These are phyloP conservation scores for Rhodotorula sp. DNA, from an alignment of 1,284 basidiomycete species.

Conservation along the genomic window DNA sequence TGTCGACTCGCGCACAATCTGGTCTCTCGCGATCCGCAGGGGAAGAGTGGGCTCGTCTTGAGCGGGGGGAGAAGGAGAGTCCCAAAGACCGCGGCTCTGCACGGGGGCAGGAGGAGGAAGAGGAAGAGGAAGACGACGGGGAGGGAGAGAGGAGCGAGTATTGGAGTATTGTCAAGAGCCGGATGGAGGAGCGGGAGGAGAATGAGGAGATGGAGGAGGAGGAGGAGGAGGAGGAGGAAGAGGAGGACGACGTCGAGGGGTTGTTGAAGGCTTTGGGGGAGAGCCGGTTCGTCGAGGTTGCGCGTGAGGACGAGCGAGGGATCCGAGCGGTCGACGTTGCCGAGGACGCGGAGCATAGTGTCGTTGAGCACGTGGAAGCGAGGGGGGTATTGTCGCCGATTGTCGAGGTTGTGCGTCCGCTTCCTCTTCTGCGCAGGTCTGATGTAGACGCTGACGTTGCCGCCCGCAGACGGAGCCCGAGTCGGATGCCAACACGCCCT, in stretches of 20 bases:
- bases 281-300: no score
- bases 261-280: no score
- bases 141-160: constrained; percentile 11
- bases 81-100: neutral
- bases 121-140: neutral
- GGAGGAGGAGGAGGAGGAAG: constrained; percentile 1
- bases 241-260: neutral
- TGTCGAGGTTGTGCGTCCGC: constrained; percentile 25
- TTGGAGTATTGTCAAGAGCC: constrained; percentile 1
- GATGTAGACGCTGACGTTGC: no score
- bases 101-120: neutral
- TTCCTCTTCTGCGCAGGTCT: neutral
- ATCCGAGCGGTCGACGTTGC: no score
- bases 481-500: constrained; percentile 25
- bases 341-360: neutral
- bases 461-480: constrained; percentile 32
- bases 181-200: no score
- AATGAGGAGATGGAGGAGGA: neutral
- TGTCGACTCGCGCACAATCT: constrained; percentile 11
- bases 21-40: constrained; percentile 7
- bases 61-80: constrained; percentile 27
- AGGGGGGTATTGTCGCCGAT: constrained; percentile 26
- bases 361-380: constrained; percentile 7
- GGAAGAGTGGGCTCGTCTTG: constrained; percentile 17
- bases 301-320: neutral